Percentiles rank a stretch among this genome's conserved stretches.
These are phyloP conservation scores for Diaporthe helianthi DNA, from an alignment of 2,329 filamentous ascomycete species.

Conservation along the genomic window DNA sequence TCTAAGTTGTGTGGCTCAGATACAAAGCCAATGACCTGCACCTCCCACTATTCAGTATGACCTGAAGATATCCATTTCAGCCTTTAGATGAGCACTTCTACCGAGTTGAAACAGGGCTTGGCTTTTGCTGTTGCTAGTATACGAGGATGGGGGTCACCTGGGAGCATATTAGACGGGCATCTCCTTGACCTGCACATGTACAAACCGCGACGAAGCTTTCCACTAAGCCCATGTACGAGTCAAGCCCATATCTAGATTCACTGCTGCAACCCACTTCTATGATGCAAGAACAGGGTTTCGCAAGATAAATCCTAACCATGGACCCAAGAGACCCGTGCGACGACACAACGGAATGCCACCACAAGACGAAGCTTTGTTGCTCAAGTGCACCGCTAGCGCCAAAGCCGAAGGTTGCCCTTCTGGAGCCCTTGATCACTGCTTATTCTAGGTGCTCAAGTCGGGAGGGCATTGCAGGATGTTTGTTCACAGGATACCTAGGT, in stretches of 20 bases:
- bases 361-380: not conserved
- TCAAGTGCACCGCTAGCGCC: not conserved
- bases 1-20: not conserved
- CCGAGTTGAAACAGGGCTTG: not conserved
- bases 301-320: not conserved
- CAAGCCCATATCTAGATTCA: not conserved
- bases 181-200: not conserved
- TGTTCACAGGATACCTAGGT: not conserved
- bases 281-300: not conserved
- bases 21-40: not conserved
- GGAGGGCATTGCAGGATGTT: not conserved
- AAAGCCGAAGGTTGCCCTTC: not conserved
- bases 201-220: not conserved
- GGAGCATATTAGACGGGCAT: not conserved
- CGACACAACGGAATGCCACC: not conserved
- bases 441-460: not conserved
- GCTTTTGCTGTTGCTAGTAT: not conserved
- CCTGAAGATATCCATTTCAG: not conserved
- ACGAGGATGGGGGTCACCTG: too few species aligned
- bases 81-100: not conserved
- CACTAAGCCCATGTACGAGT: slow-evolving; percentile 5
- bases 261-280: not conserved
- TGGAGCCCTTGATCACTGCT: not conserved
- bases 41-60: not conserved
- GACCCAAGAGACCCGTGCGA: not conserved